Evolutionary conservation across 2,329 filamentous ascomycete genomes (phyloP), one percentile per base, ranked within the genome.

Genomic region (Juglanconis juglandina): DNA sequence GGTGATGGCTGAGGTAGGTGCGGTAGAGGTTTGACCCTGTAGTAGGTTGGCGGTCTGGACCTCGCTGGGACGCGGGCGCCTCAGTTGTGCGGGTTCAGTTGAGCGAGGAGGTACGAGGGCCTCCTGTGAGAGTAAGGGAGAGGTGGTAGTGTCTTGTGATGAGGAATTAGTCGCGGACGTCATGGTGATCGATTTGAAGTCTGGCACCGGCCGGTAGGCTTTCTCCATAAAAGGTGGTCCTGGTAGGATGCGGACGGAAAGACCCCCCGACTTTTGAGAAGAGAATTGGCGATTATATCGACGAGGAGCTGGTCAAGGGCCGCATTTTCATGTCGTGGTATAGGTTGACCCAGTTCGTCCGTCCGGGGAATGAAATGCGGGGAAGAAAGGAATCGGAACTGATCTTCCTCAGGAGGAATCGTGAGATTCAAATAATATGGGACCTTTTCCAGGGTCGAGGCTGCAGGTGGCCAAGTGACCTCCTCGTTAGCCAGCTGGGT

Each of bases 1-100:
- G 74, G 82, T 85, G 66, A 83, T 76, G 62, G 83, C 79, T 41
- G 83, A 86, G 44, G 76, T 70, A 39, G 83, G 80, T 46, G 81
- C 69, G 37, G 75, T 75, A 53, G 70, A 68, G 62, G 77, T 67
- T 53, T 72, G 72, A 35, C 72, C 67, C 61, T 75, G 76, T 51
- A 73, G 65, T 51, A 72, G 69, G 53, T 80, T 70, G 64, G 72
- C 75, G 58, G 81, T 82, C 66, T 81, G 80, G 58, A 83, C 76
- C 62, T 76, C 75, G 66, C 74, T 73, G 52, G 80, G 79, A 69
- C 79, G 77, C 60, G 75, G 69, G 60, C 75, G 76, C 66, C 76
- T 74, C 57, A 74, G 66, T 59, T 75, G 73, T 52, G 71, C 67
- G 39, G 76, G 69, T 59, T 75, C 73, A 53, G 71, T 66, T 46